Evolutionary conservation across 257 asterid genomes (phyloP).

Genomic region (Solanum ossicruentum): DNA sequence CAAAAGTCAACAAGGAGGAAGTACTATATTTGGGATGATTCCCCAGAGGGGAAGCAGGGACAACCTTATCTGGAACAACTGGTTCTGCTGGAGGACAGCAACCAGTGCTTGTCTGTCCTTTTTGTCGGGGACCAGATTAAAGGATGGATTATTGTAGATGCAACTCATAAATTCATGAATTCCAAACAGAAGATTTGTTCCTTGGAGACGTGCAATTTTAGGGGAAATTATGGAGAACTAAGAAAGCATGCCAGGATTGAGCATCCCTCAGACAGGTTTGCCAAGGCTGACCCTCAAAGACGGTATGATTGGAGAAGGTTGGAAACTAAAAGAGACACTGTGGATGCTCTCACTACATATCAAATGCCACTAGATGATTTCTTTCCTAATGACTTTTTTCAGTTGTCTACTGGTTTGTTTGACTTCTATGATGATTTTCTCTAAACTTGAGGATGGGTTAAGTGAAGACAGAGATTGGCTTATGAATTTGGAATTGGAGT

Average conservation of each 20-base stretch:
- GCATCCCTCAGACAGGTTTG: slow-evolving; percentile 46
- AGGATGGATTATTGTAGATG: slow-evolving; percentile 28
- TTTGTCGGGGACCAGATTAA: slow-evolving; percentile 51
- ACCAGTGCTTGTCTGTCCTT: slow-evolving; percentile 48
- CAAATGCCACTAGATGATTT: slow-evolving; percentile 24
- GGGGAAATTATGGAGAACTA: slow-evolving; percentile 43
- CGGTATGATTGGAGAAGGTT: slow-evolving; percentile 39
- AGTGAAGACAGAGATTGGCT: background rate
- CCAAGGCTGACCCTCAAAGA: slow-evolving; percentile 37
- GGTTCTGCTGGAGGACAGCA: background rate
- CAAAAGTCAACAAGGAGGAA: background rate
- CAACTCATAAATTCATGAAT: slow-evolving; percentile 45
- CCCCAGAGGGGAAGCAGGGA: background rate
- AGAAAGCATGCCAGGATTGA: slow-evolving; percentile 65
- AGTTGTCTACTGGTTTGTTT: slow-evolving; percentile 8
- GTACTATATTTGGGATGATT: background rate
- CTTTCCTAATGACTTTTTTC: background rate
- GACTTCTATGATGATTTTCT: slow-evolving; percentile 25
- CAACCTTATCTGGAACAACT: background rate
- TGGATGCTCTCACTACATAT: slow-evolving; percentile 39
- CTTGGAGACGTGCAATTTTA: slow-evolving; percentile 43
- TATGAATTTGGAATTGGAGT: slow-evolving; percentile 15
- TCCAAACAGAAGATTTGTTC: slow-evolving; percentile 49
- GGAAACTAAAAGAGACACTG: slow-evolving; percentile 39
- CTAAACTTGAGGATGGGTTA: slow-evolving; percentile 19